Evolutionary conservation across 2,329 filamentous ascomycete genomes (phyloP), one percentile per base, ranked within the genome.

Genomic region (Periglandula ipomoeae): DNA sequence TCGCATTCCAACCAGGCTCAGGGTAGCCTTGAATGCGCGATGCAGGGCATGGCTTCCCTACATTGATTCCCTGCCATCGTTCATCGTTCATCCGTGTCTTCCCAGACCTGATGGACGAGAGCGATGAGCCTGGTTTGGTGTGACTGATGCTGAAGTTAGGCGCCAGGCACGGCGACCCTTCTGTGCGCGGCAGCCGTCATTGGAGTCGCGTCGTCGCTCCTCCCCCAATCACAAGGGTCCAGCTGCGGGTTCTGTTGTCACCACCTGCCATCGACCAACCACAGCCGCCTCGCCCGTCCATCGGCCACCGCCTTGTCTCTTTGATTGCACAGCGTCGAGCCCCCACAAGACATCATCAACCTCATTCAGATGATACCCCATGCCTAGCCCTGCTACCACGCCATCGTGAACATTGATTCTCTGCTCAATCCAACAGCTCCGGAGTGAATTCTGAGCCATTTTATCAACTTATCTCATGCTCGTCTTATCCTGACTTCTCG

Each of bases 271-370:
- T 11, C 26, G 27, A 35, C 26, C 46, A 10, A 26, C 32, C 34
- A 44, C 27, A 30, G 34, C 17, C 30, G 43, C 8, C 30, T 19
- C 32, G 15, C 35, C 17, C 35, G 35, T 13, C 39, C 39, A 22
- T 22, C 20, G 39, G 11, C 22, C 39, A 41, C 39, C 39, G 50
- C 39, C 49, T 47, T 47, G 50, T 42, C 47, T 48, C 52, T 44
- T 51, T 41, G 27, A 41, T 26, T 39, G 27, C 35, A 44, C 40
- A 43, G 44, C 51, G 52, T 50, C 52, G 27, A 44, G 19, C 10
- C n/a, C 26, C 42, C 20, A 38, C 39, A 17, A 24, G n/a, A 19
- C 46, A 48, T 50, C 53, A 26, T 50, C 53, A 44, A 34, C 45
- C 26, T 47, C 45, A 26, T 47, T 7, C 37, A 34, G 26, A 41